Evolutionary conservation across 2,329 filamentous ascomycete genomes (phyloP).

Genomic region (Colletotrichum coccodes): DNA sequence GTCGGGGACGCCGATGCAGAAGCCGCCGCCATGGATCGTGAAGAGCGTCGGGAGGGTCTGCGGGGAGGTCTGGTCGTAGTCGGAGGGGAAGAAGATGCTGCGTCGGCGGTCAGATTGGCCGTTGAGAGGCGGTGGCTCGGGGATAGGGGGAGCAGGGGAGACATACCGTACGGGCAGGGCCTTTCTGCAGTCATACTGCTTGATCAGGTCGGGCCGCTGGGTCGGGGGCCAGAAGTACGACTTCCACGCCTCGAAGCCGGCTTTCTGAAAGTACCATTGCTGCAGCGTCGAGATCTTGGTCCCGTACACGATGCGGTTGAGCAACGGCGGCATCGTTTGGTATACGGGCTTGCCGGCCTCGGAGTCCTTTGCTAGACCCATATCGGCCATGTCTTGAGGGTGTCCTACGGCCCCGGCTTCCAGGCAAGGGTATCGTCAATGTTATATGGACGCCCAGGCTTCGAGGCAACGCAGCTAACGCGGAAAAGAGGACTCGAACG

Average conservation of each 20-base stretch:
- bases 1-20: conserved; percentile 52
- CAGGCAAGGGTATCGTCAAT: background rate
- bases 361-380: background rate
- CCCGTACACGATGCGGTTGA: conserved; percentile 28
- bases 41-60: conserved; percentile 54
- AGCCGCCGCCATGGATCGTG: conserved; percentile 63
- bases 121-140: background rate
- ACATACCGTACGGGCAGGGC: conserved; percentile 31
- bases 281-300: conserved; percentile 27
- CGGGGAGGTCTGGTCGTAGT: conserved; percentile 42
- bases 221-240: conserved; percentile 22
- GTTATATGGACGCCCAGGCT: background rate
- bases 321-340: conserved; percentile 10
- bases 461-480: no score
- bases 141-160: background rate
- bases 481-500: background rate
- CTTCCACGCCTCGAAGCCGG: conserved; percentile 23
- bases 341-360: background rate
- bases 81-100: conserved; percentile 52
- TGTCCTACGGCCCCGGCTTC: background rate
- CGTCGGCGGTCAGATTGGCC: background rate
- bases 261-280: conserved; percentile 24
- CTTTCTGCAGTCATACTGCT: conserved; percentile 31
- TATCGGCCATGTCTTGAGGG: background rate
- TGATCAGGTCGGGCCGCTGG: conserved; percentile 32